These are phyloP conservation scores for Pouteria campechiana DNA, from an alignment of 179 eudicot genomes.

Conservation along the genomic window DNA sequence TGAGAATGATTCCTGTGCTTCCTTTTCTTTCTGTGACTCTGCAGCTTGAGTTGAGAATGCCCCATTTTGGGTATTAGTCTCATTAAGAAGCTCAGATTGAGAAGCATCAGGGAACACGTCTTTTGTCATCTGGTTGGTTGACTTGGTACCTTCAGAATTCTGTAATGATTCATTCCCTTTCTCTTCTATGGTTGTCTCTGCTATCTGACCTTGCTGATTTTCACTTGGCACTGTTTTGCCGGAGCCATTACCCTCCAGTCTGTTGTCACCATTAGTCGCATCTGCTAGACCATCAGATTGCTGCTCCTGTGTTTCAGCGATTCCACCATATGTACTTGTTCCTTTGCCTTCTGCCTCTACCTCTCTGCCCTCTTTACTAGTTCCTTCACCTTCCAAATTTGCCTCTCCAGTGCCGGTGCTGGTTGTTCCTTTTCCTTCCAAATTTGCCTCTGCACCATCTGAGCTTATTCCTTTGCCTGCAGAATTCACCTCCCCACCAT, in stretches of 20 bases:
- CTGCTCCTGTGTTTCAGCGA: too few species aligned
- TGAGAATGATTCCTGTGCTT: constrained; percentile 28
- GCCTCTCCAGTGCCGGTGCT: too few species aligned
- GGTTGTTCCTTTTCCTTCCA: too few species aligned
- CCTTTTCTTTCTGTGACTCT: constrained; percentile 82
- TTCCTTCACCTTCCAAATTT: too few species aligned
- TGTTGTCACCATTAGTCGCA: constrained; percentile 28
- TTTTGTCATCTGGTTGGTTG: constrained; percentile 20
- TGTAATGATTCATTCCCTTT: constrained; percentile 23
- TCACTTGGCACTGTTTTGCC: constrained; percentile 20
- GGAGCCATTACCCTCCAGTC: constrained; percentile 27
- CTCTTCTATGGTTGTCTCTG: constrained; percentile 28
- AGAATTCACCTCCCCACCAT: too few species aligned
- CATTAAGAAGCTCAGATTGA: constrained; percentile 77
- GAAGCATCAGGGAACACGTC: constrained; percentile 79
- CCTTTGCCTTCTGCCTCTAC: too few species aligned
- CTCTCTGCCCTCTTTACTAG: too few species aligned
- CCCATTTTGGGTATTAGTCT: constrained; percentile 60
- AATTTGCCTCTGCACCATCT: too few species aligned
- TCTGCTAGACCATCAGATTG: too few species aligned
- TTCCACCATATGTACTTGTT: too few species aligned
- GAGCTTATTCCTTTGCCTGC: too few species aligned
- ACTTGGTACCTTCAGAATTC: constrained; percentile 17
- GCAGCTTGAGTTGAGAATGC: constrained; percentile 76
- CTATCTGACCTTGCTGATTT: constrained; percentile 27